These are phyloP conservation scores for Sedum album DNA, from an alignment of 164 flowering plant genomes.

Conservation along the genomic window DNA sequence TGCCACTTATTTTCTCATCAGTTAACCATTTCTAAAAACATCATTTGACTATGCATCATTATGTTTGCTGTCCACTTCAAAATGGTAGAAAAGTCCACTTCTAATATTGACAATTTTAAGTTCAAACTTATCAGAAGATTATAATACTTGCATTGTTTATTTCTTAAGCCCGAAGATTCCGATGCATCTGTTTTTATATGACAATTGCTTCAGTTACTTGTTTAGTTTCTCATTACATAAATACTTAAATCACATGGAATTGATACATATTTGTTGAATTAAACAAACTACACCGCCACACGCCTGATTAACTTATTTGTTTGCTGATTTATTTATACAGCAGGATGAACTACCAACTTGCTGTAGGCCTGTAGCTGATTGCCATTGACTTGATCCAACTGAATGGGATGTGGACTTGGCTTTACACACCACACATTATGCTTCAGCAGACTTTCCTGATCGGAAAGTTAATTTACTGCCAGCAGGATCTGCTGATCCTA, in stretches of 20 bases:
- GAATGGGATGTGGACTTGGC: neutral
- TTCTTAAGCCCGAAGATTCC: neutral
- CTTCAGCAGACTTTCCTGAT: neutral
- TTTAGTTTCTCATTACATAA: neutral
- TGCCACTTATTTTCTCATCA: neutral
- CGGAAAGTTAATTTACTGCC: too few species aligned
- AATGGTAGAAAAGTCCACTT: neutral
- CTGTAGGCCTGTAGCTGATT: neutral
- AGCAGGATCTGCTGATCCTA: too few species aligned
- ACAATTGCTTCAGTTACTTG: neutral
- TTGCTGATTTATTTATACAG: constrained; percentile 5
- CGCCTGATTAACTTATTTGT: neutral
- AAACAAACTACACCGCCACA: neutral
- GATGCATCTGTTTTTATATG: neutral
- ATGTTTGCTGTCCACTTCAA: neutral
- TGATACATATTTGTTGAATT: neutral
- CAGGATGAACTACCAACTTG: neutral
- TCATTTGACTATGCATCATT: neutral
- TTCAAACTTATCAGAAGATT: neutral
- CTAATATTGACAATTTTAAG: too few species aligned
- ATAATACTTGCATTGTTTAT: neutral
- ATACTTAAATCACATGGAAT: neutral
- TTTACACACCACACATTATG: neutral
- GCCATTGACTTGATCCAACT: too few species aligned
- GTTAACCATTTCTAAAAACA: neutral